A percentile compares a stretch with the other conserved stretches of the same genome.
phyloP scores from a whole-genome alignment of 1,139 yeast genomes.

The Taphrina pruni region DNA sequence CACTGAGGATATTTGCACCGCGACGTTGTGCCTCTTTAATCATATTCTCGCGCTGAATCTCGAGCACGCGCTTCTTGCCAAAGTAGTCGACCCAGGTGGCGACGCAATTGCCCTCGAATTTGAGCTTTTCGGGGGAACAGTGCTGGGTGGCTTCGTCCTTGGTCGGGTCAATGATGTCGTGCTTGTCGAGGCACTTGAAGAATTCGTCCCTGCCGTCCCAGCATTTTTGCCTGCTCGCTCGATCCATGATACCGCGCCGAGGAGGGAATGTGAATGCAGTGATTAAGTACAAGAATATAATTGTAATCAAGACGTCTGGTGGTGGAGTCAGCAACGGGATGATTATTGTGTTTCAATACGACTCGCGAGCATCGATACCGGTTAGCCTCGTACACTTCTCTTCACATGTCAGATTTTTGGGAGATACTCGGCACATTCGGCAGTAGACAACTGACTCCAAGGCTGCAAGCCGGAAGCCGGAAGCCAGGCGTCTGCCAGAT shows the following conservation, averaged over 20 bases:
- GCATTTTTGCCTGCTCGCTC: constrained; percentile 37
- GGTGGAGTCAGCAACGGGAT: background rate
- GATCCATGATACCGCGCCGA: constrained; percentile 8
- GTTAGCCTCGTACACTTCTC: no score
- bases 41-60: constrained; percentile 40
- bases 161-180: constrained; percentile 35
- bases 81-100: constrained; percentile 41
- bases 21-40: constrained; percentile 36
- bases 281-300: no score
- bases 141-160: constrained; percentile 19
- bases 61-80: constrained; percentile 40
- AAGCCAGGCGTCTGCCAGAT: no score
- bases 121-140: constrained; percentile 22
- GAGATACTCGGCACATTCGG: no score
- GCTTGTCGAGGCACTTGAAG: constrained; percentile 34
- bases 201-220: constrained; percentile 37
- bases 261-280: background rate
- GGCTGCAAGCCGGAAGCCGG: no score
- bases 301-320: background rate
- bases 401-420: no score
- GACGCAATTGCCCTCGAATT: constrained; percentile 35
- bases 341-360: no score
- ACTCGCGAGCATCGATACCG: no score
- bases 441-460: no score
- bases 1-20: constrained; percentile 30